Evolutionary conservation across 164 flowering plant genomes (phyloP).

Genomic region (Vitis cinerea): DNA sequence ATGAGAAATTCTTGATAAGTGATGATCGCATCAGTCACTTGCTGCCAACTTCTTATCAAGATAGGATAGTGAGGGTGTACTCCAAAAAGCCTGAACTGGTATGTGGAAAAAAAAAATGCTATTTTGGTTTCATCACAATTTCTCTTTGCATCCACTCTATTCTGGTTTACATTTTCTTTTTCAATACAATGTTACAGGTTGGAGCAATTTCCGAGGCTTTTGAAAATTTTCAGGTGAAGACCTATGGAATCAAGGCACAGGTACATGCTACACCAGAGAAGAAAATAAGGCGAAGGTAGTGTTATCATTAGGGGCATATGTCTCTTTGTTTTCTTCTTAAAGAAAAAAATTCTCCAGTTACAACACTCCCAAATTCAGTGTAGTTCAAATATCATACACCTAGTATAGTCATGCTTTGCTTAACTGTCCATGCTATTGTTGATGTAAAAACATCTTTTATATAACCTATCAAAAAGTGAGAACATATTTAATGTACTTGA

Average conservation of each 20-base stretch:
- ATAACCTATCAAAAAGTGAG: neutral
- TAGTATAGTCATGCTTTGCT: neutral
- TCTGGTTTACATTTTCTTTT: neutral
- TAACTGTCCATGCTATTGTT: neutral
- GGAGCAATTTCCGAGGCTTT: constrained; percentile 49
- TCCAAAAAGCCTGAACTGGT: constrained; percentile 57
- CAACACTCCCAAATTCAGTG: neutral
- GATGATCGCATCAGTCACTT: constrained; percentile 51
- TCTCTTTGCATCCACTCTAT: neutral
- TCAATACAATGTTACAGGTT: constrained; percentile 27
- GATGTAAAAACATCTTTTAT: no score
- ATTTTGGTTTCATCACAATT: neutral
- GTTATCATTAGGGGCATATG: neutral
- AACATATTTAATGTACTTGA: neutral
- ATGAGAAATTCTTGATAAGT: constrained; percentile 41
- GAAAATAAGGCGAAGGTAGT: constrained; percentile 33
- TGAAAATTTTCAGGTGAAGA: constrained; percentile 51
- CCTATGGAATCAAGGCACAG: constrained; percentile 48
- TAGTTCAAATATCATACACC: neutral
- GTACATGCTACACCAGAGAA: constrained; percentile 51
- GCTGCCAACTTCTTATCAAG: constrained; percentile 46
- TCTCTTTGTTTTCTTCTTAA: neutral
- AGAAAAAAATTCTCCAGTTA: neutral
- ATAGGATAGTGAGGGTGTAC: constrained; percentile 55
- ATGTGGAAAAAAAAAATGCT: constrained; percentile 3